A percentile compares a stretch with the other conserved stretches of the same genome.
phyloP scores from a whole-genome alignment of 805 yeast species.

The Debaryomyces hansenii region DNA sequence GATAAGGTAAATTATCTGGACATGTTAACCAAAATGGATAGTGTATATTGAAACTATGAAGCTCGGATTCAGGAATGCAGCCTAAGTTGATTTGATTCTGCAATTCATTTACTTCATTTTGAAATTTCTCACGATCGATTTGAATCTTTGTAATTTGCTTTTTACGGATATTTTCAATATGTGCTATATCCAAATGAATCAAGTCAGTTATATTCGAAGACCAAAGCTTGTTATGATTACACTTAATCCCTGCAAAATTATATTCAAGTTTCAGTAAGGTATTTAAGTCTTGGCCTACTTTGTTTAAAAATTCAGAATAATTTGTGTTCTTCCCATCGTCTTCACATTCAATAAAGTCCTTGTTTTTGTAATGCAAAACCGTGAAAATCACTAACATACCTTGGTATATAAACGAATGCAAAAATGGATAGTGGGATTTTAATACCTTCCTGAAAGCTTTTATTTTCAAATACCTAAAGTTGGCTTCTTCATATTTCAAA shows the following conservation, averaged over 20 bases:
- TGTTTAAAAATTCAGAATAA: constrained; percentile 19
- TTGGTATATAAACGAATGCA: constrained; percentile 50
- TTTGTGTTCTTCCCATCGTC: constrained; percentile 1
- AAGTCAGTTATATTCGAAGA: constrained; percentile 32
- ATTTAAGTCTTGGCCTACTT: constrained; percentile 22
- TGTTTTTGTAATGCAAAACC: constrained; percentile 43
- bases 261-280: constrained; percentile 23
- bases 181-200: constrained; percentile 29
- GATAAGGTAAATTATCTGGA: constrained; percentile 46
- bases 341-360: constrained; percentile 12
- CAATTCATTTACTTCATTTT: constrained; percentile 4
- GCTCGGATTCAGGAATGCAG: constrained; percentile 3
- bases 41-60: constrained; percentile 36
- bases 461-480: constrained; percentile 3
- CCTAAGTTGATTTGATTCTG: background rate
- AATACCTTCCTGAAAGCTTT: constrained; percentile 33
- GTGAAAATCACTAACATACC: constrained; percentile 53
- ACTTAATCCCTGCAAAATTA: constrained; percentile 17
- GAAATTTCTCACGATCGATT: constrained; percentile 4
- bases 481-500: constrained; percentile 8
- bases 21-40: constrained; percentile 56
- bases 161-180: constrained; percentile 24
- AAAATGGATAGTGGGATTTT: constrained; percentile 44
- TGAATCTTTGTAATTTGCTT: constrained; percentile 10
- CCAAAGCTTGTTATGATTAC: constrained; percentile 29